Conservation (phyloP, 257 asterid genomes). For the Hygrophila difformis region DNA sequence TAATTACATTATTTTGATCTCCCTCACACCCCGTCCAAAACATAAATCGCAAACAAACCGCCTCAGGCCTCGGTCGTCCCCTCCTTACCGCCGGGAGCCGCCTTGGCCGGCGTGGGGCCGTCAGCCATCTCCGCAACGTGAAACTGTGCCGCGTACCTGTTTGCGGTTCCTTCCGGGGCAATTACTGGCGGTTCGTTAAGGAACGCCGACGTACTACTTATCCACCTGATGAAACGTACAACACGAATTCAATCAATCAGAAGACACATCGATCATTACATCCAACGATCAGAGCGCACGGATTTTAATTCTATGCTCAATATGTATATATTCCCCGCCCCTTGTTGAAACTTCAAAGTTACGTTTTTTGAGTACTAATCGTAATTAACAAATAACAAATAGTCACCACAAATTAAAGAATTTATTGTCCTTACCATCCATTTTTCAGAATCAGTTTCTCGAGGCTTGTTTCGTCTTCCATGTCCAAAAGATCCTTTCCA, state of each 20-base stretch:
- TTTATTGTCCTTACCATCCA: conserved; percentile 53
- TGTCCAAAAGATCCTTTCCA: neutral
- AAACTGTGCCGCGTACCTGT: conserved; percentile 51
- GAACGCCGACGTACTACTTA: conserved; percentile 67
- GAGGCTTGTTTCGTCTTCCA: conserved; percentile 23
- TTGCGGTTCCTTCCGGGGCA: conserved; percentile 25
- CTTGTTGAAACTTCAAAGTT: too few species aligned
- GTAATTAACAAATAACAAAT: neutral
- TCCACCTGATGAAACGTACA: conserved; percentile 49
- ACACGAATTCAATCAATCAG: neutral
- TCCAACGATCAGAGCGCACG: too few species aligned
- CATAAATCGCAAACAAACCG: too few species aligned
- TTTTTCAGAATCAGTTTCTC: conserved; percentile 42
- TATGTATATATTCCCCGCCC: too few species aligned
- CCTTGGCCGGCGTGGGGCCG: conserved; percentile 7
- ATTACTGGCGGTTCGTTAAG: conserved; percentile 78
- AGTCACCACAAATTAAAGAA: neutral
- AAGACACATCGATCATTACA: too few species aligned
- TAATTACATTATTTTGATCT: too few species aligned
- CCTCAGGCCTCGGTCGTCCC: too few species aligned
- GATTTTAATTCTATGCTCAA: too few species aligned
- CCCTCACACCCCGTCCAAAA: too few species aligned
- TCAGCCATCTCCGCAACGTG: conserved; percentile 35
- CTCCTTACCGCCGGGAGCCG: conserved; percentile 13
- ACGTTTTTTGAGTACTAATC: neutral